Percentiles rank a stretch among this genome's conserved stretches.
Evolutionary conservation across 768 basidiomycete species (phyloP).

Genomic region (Clavaria fumosa): DNA sequence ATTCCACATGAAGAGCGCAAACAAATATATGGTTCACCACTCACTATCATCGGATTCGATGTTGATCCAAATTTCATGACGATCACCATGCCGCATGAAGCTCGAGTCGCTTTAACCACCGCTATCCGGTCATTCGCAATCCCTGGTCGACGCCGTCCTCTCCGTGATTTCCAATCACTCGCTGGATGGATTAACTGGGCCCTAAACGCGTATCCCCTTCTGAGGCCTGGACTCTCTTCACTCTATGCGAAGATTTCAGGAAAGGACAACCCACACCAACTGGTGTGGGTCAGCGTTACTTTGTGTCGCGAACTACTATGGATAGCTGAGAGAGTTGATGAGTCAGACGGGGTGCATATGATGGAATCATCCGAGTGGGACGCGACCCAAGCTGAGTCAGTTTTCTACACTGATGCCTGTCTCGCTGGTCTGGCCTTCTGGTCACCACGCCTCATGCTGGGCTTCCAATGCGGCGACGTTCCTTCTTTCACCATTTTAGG

Average conservation of each 20-base stretch:
- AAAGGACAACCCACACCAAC: conserved; percentile 8
- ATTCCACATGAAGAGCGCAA: conserved; percentile 25
- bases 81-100: conserved; percentile 11
- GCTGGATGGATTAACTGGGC: conserved; percentile 20
- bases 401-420: conserved; percentile 14
- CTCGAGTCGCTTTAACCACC: conserved; percentile 9
- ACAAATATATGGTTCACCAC: conserved; percentile 18
- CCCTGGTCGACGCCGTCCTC: background rate
- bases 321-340: conserved; percentile 14
- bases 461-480: conserved; percentile 7
- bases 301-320: conserved; percentile 18
- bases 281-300: conserved; percentile 14
- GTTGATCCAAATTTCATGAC: conserved; percentile 22
- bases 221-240: conserved; percentile 15
- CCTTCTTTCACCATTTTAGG: conserved; percentile 13
- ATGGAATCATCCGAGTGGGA: conserved; percentile 13
- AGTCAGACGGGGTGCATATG: conserved; percentile 12
- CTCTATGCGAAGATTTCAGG: conserved; percentile 20
- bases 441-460: conserved; percentile 6
- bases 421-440: conserved; percentile 11
- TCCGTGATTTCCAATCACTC: conserved; percentile 11
- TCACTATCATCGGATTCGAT: conserved; percentile 24
- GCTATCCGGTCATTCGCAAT: background rate
- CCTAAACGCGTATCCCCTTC: conserved; percentile 19
- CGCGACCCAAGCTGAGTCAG: conserved; percentile 5